Evolutionary conservation across 495 filamentous ascomycete species (phyloP), one percentile per base, ranked within the genome.

Genomic region (Neurospora sp.): DNA sequence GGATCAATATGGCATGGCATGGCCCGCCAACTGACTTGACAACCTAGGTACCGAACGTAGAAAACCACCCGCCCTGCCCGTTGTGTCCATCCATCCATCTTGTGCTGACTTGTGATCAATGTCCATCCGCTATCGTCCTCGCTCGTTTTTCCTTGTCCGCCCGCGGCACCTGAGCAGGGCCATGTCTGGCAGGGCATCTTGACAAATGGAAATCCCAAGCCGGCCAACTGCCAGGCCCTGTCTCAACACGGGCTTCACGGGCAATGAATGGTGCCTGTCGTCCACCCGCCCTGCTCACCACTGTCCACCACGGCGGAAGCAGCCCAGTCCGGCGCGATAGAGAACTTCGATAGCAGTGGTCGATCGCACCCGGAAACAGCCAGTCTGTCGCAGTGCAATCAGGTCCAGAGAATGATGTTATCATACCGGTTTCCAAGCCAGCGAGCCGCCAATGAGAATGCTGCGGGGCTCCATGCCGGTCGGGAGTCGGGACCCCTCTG

Each of bases 361-460:
- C 42, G 70, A 71, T 73, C 72, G 74, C 39, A 40, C 18, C 73
- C 48, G 71, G 73, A 77, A 76, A 74, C 74, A 71, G 27, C 27
- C 27, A 1, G 59, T 39, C 69, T 72, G 38, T 72, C 31, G 74
- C 54, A 62, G 54, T 35, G 54, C 23, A 62, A 62, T 31, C 27
- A 35, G 54, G 23, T 62, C 54, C 54, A 73, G 73, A 27, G 27
- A 27, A 73, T 69, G 31, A 81, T 78, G 79, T 73, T 75, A 79
- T 80, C 74, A 76, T 73, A 69, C 75, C 62, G 76, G 76, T 77
- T 77, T 74, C 71, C 54, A 48, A 59, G 46, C 72, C n/a, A n/a
- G n/a, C n/a, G n/a, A n/a, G 14, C 70, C 37, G 75, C 78, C 77
- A 79, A 76, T 77, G 37, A 41, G 44, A n/a, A 7, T 62, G 35